Conservation (phyloP, 2,329 filamentous ascomycete genomes). For the Arthrobotrys entomopaga region DNA sequence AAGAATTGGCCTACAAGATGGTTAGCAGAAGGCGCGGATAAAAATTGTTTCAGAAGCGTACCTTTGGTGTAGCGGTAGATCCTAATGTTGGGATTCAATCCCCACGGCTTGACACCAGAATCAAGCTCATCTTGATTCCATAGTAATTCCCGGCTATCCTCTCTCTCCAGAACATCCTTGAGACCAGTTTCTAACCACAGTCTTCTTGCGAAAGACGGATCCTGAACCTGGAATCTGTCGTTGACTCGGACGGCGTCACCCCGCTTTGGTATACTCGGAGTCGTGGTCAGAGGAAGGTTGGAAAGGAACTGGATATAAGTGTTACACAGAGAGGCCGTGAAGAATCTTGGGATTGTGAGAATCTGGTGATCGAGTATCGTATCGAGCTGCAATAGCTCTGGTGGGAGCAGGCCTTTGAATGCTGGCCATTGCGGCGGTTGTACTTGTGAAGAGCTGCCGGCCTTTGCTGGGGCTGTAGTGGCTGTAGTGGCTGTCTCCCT, state of each 20-base stretch:
- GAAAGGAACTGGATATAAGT: constrained; percentile 79
- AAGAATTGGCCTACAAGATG: constrained; percentile 80
- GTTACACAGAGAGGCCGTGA: constrained; percentile 78
- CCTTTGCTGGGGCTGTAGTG: constrained; percentile 11
- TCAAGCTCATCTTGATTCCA: constrained; percentile 55
- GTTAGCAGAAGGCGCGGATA: neutral
- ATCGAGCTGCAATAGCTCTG: constrained; percentile 71
- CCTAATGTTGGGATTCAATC: constrained; percentile 86
- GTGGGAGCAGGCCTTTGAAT: constrained; percentile 75
- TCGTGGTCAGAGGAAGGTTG: constrained; percentile 76
- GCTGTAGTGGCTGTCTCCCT: constrained; percentile 19
- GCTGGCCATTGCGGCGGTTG: constrained; percentile 73
- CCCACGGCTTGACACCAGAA: constrained; percentile 70
- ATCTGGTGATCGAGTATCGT: constrained; percentile 73
- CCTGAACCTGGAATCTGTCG: constrained; percentile 85
- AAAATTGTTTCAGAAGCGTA: neutral
- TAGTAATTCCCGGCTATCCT: constrained; percentile 58
- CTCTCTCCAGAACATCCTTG: constrained; percentile 67
- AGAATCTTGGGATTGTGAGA: constrained; percentile 77
- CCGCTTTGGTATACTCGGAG: constrained; percentile 79
- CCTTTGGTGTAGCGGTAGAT: constrained; percentile 79
- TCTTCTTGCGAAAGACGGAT: constrained; percentile 76
- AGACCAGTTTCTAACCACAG: constrained; percentile 83
- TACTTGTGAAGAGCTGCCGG: constrained; percentile 52
- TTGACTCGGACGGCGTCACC: constrained; percentile 87